Evolutionary conservation across 495 filamentous ascomycete species (phyloP).

Genomic region (Talaromyces adpressus): DNA sequence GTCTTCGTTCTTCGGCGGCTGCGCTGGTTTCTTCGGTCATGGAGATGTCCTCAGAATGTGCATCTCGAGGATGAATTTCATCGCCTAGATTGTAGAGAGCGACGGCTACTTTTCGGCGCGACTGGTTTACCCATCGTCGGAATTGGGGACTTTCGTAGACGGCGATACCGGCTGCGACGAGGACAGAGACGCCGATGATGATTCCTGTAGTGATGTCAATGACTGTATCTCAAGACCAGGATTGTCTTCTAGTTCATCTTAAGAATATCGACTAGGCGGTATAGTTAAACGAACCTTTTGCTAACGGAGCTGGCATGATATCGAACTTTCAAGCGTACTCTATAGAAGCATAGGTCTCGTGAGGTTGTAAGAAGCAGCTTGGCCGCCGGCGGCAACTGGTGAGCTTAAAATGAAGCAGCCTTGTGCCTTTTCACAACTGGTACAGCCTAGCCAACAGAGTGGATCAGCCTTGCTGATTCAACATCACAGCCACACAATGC

Average conservation of each 20-base stretch:
- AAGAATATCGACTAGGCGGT: background rate
- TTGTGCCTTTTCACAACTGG: background rate
- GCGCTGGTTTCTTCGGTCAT: conserved; percentile 50
- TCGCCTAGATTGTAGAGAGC: conserved; percentile 74
- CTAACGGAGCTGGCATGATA: conserved; percentile 46
- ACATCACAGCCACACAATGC: background rate
- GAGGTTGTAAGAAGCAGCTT: background rate
- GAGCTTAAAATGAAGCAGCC: background rate
- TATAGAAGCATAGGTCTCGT: background rate
- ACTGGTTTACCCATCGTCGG: conserved; percentile 65
- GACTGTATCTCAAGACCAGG: background rate
- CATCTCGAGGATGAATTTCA: conserved; percentile 54
- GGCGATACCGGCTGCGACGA: conserved; percentile 75
- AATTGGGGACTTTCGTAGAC: conserved; percentile 81
- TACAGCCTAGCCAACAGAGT: background rate
- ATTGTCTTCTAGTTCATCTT: background rate
- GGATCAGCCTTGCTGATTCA: background rate
- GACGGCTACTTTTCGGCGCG: conserved; percentile 70
- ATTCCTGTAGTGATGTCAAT: conserved; percentile 44
- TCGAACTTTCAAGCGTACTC: background rate
- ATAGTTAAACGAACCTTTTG: conserved; percentile 37
- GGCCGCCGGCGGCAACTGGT: background rate
- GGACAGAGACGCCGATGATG: conserved; percentile 67
- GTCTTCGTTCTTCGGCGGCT: conserved; percentile 63
- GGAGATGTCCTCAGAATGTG: conserved; percentile 36